These are phyloP conservation scores for Aspergillus fumigatiaffinis DNA, from an alignment of 2,329 filamentous ascomycete species.

Conservation along the genomic window DNA sequence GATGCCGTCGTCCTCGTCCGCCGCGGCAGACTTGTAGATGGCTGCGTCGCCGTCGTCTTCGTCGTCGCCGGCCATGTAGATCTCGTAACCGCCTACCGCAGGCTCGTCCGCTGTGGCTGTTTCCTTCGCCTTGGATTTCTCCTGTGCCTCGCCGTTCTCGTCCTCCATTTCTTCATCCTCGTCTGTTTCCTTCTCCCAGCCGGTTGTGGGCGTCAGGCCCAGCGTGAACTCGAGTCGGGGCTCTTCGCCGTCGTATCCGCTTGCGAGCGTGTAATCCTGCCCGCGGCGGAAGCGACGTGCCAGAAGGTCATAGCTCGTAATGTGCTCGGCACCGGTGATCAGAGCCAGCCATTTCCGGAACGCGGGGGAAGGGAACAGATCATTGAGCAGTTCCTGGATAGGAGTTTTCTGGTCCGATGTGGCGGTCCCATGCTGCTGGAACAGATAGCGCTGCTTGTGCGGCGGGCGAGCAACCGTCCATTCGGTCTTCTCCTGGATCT, in stretches of 20 bases:
- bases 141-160: conserved; percentile 39
- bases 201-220: conserved; percentile 75
- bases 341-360: conserved; percentile 89
- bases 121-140: conserved; percentile 27
- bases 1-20: conserved; percentile 70
- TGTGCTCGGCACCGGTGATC: conserved; percentile 64
- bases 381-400: conserved; percentile 73
- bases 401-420: conserved; percentile 41
- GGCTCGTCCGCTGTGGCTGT: conserved; percentile 23
- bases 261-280: conserved; percentile 88
- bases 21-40: conserved; percentile 68
- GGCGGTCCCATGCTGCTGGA: conserved; percentile 55
- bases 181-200: conserved; percentile 73
- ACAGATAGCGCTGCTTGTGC: conserved; percentile 92
- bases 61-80: conserved; percentile 85
- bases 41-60: conserved; percentile 67
- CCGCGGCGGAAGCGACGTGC: conserved; percentile 83
- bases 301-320: conserved; percentile 73
- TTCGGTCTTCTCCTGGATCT: conserved; percentile 55
- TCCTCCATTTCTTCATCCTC: conserved; percentile 45
- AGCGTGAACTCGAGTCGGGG: conserved; percentile 83
- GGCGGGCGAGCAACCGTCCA: conserved; percentile 83
- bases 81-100: conserved; percentile 52
- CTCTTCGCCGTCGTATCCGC: conserved; percentile 66
- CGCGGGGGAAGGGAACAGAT: conserved; percentile 75